phyloP scores from a whole-genome alignment of 345 rosid species.

The Streptanthus diversifolius region DNA sequence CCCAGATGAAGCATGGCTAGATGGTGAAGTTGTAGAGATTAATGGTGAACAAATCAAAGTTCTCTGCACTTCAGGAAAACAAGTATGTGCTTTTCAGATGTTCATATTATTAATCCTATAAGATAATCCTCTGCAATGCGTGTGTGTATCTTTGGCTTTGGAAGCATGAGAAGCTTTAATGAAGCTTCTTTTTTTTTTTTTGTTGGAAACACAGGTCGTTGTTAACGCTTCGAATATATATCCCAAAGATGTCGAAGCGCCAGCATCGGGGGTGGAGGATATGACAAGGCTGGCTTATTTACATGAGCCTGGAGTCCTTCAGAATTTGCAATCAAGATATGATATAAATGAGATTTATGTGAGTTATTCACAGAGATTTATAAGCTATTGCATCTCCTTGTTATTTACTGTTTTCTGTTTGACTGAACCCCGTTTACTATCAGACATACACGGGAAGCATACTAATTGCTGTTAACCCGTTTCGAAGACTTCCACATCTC shows the following conservation, averaged over 20 bases:
- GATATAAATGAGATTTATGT: slow-evolving; percentile 98
- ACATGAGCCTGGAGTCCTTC: slow-evolving; percentile 98
- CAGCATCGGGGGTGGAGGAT: slow-evolving; percentile 94
- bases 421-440: slow-evolving; percentile 18
- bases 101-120: background rate
- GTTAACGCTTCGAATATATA: slow-evolving; percentile 69
- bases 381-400: background rate
- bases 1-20: slow-evolving; percentile 83
- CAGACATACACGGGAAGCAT: slow-evolving; percentile 97
- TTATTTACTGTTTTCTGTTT: background rate
- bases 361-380: slow-evolving; percentile 48
- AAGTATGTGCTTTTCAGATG: slow-evolving; percentile 45
- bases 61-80: slow-evolving; percentile 82
- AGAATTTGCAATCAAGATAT: slow-evolving; percentile 91
- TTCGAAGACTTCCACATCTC: slow-evolving; percentile 87
- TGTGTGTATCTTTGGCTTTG: background rate
- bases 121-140: background rate
- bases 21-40: slow-evolving; percentile 79
- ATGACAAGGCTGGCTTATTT: slow-evolving; percentile 98
- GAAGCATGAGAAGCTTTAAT: background rate
- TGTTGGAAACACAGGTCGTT: slow-evolving; percentile 45
- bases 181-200: background rate
- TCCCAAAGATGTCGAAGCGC: slow-evolving; percentile 85
- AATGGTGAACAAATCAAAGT: slow-evolving; percentile 72
- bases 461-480: slow-evolving; percentile 97